These are phyloP conservation scores for Naganishia onofrii DNA, from an alignment of 768 basidiomycete species.

Conservation along the genomic window DNA sequence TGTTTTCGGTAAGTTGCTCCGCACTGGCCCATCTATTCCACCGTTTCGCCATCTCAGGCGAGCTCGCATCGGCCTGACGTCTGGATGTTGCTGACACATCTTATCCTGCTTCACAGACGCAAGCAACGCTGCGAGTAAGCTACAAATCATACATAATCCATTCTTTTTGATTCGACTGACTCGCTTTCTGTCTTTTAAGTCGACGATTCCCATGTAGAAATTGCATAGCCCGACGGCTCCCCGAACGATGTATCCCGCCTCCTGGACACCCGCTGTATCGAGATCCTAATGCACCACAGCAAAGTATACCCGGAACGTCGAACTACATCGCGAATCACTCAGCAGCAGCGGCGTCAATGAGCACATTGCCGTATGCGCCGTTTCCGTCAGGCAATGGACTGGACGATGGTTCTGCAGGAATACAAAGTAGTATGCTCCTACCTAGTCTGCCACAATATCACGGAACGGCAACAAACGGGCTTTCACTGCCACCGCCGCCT, in stretches of 20 bases:
- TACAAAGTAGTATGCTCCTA: not conserved
- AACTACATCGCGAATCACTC: not conserved
- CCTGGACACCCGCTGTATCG: constrained; percentile 12
- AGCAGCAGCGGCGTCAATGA: too few species aligned
- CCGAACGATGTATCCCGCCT: constrained; percentile 28
- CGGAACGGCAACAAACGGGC: not conserved
- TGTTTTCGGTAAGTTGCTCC: constrained; percentile 28
- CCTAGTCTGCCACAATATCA: not conserved
- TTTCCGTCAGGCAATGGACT: constrained; percentile 4
- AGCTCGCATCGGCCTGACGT: too few species aligned
- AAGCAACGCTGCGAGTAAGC: constrained; percentile 30
- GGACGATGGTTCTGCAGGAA: not conserved
- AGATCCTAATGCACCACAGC: not conserved
- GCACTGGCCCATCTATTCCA: too few species aligned
- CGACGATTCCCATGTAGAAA: constrained; percentile 27
- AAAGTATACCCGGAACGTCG: not conserved
- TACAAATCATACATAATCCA: not conserved
- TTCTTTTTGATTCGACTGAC: not conserved
- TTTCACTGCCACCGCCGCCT: not conserved
- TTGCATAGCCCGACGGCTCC: constrained; percentile 25
- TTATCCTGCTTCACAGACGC: not conserved
- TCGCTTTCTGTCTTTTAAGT: not conserved
- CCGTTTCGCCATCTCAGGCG: too few species aligned
- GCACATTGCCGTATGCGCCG: not conserved
- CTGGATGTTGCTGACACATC: not conserved